Conservation (phyloP, 1,284 basidiomycete species). For the Moesziomyces aphidis region DNA sequence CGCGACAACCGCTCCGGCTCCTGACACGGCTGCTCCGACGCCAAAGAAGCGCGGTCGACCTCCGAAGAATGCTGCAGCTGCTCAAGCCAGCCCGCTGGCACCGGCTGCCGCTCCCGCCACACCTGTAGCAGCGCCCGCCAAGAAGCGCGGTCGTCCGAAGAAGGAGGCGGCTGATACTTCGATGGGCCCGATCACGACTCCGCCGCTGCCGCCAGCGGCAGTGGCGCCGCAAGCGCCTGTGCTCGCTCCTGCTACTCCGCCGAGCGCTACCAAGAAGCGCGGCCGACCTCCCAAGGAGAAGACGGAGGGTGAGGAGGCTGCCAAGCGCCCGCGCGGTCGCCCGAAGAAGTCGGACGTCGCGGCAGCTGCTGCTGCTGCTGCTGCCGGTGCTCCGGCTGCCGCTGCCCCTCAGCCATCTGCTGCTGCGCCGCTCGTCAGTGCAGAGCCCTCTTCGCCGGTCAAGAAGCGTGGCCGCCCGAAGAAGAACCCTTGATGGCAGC, state of each 20-base stretch:
- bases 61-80: constrained; percentile 5
- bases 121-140: constrained; percentile 6
- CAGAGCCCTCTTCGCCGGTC: constrained; percentile 7
- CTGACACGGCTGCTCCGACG: neutral
- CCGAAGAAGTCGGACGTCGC: constrained; percentile 34
- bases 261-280: constrained; percentile 35
- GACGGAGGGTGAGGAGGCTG: constrained; percentile 17
- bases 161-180: constrained; percentile 19
- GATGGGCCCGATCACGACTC: constrained; percentile 22
- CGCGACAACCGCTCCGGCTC: neutral
- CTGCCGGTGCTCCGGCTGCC: constrained; percentile 1
- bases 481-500: constrained; percentile 16
- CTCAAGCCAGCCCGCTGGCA: neutral
- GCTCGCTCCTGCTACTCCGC: constrained; percentile 10
- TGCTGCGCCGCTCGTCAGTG: neutral
- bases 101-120: constrained; percentile 1
- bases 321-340: constrained; percentile 45
- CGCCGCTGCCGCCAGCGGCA: constrained; percentile 17
- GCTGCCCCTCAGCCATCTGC: neutral
- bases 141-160: constrained; percentile 30
- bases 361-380: constrained; percentile 5
- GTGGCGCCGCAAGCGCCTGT: constrained; percentile 10
- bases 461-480: constrained; percentile 47
- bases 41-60: constrained; percentile 38
- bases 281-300: constrained; percentile 42